These are phyloP conservation scores for Candida insectorum DNA, from an alignment of 805 yeast species.

Conservation along the genomic window DNA sequence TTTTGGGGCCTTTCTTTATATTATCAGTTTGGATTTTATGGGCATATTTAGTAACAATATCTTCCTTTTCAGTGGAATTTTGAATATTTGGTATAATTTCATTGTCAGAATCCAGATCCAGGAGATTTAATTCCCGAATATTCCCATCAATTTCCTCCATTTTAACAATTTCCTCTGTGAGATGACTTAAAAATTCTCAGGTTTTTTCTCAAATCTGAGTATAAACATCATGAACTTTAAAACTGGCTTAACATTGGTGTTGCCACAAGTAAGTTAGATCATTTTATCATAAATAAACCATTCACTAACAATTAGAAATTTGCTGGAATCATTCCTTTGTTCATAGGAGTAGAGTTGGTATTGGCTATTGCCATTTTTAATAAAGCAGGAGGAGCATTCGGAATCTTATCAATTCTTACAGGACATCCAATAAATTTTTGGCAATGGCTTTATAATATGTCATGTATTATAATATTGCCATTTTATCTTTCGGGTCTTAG, in stretches of 20 bases:
- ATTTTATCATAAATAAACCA: neutral
- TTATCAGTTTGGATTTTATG: conserved; percentile 64
- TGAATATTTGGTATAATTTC: no score
- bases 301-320: conserved; percentile 44
- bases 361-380: conserved; percentile 75
- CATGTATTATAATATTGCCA: conserved; percentile 61
- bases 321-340: conserved; percentile 71
- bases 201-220: no score
- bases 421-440: conserved; percentile 80
- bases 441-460: conserved; percentile 77
- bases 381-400: conserved; percentile 87
- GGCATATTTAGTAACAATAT: conserved; percentile 57
- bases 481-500: conserved; percentile 60
- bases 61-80: conserved; percentile 37
- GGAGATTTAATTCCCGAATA: no score
- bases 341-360: conserved; percentile 81
- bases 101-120: no score
- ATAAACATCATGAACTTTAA: conserved; percentile 4
- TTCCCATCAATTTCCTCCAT: neutral
- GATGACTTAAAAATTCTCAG: neutral
- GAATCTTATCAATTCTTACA: conserved; percentile 79
- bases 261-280: conserved; percentile 14
- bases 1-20: conserved; percentile 54
- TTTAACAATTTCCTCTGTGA: neutral
- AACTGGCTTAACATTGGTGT: conserved; percentile 2